Evolutionary conservation across 2,329 filamentous ascomycete species (phyloP).

Genomic region (Trichoderma afroharzianum): DNA sequence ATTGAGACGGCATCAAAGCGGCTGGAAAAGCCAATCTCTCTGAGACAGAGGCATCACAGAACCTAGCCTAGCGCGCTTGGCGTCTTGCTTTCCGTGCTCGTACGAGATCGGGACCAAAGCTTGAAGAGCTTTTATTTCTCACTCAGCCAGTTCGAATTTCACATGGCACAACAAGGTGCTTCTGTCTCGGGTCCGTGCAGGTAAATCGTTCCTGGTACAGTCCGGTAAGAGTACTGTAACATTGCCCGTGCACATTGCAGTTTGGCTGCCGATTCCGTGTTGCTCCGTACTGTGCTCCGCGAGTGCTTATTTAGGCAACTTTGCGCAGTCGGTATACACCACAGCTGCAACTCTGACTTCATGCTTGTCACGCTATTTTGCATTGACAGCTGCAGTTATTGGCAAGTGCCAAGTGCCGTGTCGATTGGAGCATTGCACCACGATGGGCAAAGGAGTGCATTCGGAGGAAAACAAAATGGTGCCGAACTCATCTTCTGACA

Average conservation of each 20-base stretch:
- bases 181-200: neutral
- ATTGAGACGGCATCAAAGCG: neutral
- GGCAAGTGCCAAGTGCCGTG: neutral
- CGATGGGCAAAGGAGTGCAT: neutral
- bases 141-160: neutral
- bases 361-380: neutral
- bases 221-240: neutral
- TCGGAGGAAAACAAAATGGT: neutral
- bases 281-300: neutral
- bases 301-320: conserved; percentile 3
- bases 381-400: neutral
- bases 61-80: conserved; percentile 4
- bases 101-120: neutral
- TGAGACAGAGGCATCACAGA: neutral
- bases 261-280: neutral
- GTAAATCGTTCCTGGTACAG: neutral
- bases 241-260: neutral
- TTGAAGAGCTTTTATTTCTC: conserved; percentile 12
- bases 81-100: neutral
- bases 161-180: neutral
- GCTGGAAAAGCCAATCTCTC: neutral
- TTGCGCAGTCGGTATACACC: neutral
- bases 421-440: neutral
- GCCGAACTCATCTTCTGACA: neutral
- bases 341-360: neutral